Base-by-base conservation (phyloP, 2,329 filamentous ascomycete species). In the Coniochaeta sp. region DNA sequence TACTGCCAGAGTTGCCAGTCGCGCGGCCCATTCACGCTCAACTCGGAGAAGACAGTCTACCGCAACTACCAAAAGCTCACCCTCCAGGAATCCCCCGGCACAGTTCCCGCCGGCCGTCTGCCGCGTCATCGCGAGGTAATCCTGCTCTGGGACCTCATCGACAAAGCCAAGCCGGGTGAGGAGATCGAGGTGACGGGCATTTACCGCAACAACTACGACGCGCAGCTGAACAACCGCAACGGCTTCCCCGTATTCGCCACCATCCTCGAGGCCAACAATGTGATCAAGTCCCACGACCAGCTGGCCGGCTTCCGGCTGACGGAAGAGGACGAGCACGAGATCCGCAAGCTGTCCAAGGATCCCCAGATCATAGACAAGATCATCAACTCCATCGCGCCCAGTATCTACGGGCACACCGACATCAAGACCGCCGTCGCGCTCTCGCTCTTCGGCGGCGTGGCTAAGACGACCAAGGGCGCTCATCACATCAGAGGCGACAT, bases 41-140 rank as follows among this genome's bases (percentile, higher is more conserved):
- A 98, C 77, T 95, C 92, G 4, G 95, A 98, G 73, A 96, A 96
- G 80, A 99, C 95, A 0, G 90, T 99, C 17, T 99, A 99, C 77
- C 89, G 95, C 64, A 99, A 99, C 75, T 99, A 97, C 76, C 95
- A 99, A 74, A 99, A 97, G 72, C 81, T 99, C 67, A 99, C 95
- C 0, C 83, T 99, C 14, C 95, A 99, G 71, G 95, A 99, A 74
- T 96, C 96, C 0, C 95, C 95, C 4, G 96, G 95, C 59, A 98
- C 95, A 7, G 95, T 99, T 3, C 96, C 95, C 4, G 93, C 96
- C 38, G 95, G 95, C 69, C 93, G 95, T 74, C 83, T 99, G 55
- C 95, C 95, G 3, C 89, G 96, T 59, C 90, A 95, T 70, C 86
- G 95, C 58, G 95, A 99, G 71, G 93, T 99, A 40, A 92, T 99